Evolutionary conservation across 495 filamentous ascomycete species (phyloP).

Genomic region (Entonaema liquescens): DNA sequence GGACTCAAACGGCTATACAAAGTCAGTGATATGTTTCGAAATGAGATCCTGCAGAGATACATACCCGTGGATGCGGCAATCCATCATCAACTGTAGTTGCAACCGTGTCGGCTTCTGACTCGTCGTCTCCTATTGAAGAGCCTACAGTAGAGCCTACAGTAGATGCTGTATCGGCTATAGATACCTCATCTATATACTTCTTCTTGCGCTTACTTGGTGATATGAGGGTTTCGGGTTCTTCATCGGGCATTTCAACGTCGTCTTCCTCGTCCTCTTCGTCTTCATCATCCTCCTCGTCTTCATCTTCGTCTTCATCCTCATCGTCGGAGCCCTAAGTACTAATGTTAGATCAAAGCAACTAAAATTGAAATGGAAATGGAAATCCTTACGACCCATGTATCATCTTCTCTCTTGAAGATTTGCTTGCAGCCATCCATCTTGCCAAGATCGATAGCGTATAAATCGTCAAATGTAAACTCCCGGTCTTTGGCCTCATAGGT

Average conservation of each 20-base stretch:
- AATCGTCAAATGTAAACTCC: constrained; percentile 93
- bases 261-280: constrained; percentile 72
- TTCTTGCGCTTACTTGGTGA: constrained; percentile 58
- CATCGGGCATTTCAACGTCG: constrained; percentile 56
- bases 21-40: constrained; percentile 36
- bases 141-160: constrained; percentile 41
- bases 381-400: constrained; percentile 77
- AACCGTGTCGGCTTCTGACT: constrained; percentile 57
- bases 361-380: not conserved
- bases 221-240: constrained; percentile 45
- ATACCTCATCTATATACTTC: constrained; percentile 53
- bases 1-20: constrained; percentile 86
- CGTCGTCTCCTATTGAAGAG: constrained; percentile 52
- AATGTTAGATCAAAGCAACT: constrained; percentile 34
- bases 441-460: constrained; percentile 89
- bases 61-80: constrained; percentile 65
- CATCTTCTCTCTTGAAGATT: constrained; percentile 82
- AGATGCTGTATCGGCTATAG: constrained; percentile 44
- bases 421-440: constrained; percentile 92
- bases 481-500: constrained; percentile 94
- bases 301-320: constrained; percentile 74
- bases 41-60: constrained; percentile 8
- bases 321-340: constrained; percentile 66
- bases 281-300: constrained; percentile 73
- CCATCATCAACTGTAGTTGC: constrained; percentile 62